phyloP scores from a whole-genome alignment of 441 rosid species.

The Jatropha multifida region DNA sequence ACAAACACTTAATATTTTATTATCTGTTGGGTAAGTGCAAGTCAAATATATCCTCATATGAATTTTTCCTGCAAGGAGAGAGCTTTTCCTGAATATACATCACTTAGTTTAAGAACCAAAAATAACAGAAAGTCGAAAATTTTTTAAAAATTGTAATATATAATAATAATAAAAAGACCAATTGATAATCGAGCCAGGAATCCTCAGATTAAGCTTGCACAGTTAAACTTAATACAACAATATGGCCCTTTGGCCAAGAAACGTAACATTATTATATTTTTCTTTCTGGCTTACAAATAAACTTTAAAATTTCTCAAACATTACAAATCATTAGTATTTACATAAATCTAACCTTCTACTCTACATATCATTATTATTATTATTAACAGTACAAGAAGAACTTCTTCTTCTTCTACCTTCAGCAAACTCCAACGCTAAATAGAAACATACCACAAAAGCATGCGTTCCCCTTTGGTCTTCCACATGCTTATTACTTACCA shows the following conservation, averaged over 20 bases:
- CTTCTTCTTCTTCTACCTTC: background rate
- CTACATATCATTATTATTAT: background rate
- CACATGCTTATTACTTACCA: slow-evolving; percentile 32
- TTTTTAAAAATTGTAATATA: no score
- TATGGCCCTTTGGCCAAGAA: background rate
- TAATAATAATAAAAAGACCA: no score
- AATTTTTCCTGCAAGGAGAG: no score
- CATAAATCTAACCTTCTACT: background rate
- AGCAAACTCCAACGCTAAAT: slow-evolving; percentile 1
- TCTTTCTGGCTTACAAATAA: background rate
- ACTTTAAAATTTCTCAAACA: background rate
- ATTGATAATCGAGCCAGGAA: background rate
- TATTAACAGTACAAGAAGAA: background rate
- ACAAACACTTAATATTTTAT: no score
- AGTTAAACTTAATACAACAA: background rate
- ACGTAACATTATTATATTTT: background rate
- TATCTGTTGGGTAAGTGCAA: no score
- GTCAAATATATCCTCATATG: no score
- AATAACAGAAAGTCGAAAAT: no score
- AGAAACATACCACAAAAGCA: slow-evolving; percentile 19
- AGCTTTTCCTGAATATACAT: no score
- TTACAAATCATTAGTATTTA: background rate
- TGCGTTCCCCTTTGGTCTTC: slow-evolving; percentile 27
- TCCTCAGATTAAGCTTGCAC: background rate
- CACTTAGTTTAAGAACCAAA: no score